Percentiles rank a stretch among this genome's conserved stretches.
phyloP scores from a whole-genome alignment of 768 basidiomycete genomes.

The Pulveroboletus frians region DNA sequence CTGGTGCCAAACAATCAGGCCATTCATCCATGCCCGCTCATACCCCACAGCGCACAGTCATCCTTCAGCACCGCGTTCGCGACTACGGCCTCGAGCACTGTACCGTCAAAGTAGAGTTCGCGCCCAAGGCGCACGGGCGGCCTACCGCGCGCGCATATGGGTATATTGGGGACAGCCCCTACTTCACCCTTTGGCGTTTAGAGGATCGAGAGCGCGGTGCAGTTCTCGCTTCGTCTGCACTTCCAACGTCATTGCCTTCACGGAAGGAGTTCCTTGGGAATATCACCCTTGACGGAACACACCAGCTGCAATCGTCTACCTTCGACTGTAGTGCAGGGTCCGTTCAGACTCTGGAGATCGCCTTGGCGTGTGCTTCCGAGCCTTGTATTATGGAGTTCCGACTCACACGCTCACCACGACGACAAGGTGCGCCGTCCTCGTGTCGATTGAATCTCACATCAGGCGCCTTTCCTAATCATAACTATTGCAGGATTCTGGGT shows the following conservation, averaged over 20 bases:
- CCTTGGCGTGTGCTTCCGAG: constrained; percentile 18
- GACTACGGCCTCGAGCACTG: constrained; percentile 24
- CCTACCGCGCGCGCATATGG: constrained; percentile 12
- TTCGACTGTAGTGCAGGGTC: constrained; percentile 15
- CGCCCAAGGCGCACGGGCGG: constrained; percentile 1
- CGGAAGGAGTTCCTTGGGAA: constrained; percentile 15
- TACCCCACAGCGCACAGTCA: constrained; percentile 9
- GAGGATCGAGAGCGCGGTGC: constrained; percentile 5
- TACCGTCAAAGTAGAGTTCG: constrained; percentile 9
- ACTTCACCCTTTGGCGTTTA: constrained; percentile 18
- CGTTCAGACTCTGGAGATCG: constrained; percentile 19
- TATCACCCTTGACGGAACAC: constrained; percentile 12
- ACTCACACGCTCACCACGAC: constrained; percentile 12
- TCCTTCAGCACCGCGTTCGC: constrained; percentile 22
- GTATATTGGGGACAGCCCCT: constrained; percentile 9
- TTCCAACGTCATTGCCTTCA: constrained; percentile 9
- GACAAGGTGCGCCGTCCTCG: constrained; percentile 13
- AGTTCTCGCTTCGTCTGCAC: constrained; percentile 4
- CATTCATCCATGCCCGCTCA: neutral
- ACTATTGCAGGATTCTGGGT: constrained; percentile 13
- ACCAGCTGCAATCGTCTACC: constrained; percentile 4
- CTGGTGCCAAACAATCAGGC: neutral
- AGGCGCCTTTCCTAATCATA: too few species aligned
- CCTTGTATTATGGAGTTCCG: constrained; percentile 22
- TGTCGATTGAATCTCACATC: neutral